phyloP scores from a whole-genome alignment of 192 early-diverging fungal genomes.

The Dispira simplex region DNA sequence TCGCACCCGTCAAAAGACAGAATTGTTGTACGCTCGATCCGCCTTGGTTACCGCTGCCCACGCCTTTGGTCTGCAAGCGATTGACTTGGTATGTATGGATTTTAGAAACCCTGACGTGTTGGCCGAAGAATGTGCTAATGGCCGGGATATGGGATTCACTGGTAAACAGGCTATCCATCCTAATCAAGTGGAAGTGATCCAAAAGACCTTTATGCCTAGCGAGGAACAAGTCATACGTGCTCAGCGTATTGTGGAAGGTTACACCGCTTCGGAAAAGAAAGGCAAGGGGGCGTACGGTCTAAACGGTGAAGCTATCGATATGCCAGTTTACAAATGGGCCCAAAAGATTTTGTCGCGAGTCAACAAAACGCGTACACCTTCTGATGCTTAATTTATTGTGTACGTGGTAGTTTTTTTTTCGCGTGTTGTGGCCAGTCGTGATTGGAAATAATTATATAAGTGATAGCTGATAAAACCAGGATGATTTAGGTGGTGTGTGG shows the following conservation, averaged over 20 bases:
- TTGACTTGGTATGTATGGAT: constrained; percentile 89
- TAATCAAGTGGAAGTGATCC: constrained; percentile 69
- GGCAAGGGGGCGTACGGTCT: constrained; percentile 84
- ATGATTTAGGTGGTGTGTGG: too few species aligned
- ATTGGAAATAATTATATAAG: too few species aligned
- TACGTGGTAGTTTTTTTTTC: too few species aligned
- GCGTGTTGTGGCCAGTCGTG: too few species aligned
- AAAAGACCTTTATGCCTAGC: constrained; percentile 59
- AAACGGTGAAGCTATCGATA: constrained; percentile 86
- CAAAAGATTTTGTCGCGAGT: constrained; percentile 35
- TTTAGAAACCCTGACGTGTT: constrained; percentile 51
- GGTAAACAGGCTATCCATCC: constrained; percentile 97
- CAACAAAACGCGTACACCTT: not conserved
- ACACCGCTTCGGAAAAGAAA: constrained; percentile 37
- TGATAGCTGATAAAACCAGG: too few species aligned
- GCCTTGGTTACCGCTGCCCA: constrained; percentile 62
- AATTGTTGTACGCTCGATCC: constrained; percentile 71
- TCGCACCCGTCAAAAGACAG: constrained; percentile 50
- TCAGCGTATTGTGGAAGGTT: constrained; percentile 52
- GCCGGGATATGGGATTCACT: constrained; percentile 80
- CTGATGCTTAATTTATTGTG: not conserved
- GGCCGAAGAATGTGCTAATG: constrained; percentile 71
- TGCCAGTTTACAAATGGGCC: constrained; percentile 89
- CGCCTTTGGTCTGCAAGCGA: constrained; percentile 77
- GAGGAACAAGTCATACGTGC: constrained; percentile 46